These are phyloP conservation scores for Craspedostauros australis DNA, from an alignment of 108 stramenopile genomes.

Conservation along the genomic window DNA sequence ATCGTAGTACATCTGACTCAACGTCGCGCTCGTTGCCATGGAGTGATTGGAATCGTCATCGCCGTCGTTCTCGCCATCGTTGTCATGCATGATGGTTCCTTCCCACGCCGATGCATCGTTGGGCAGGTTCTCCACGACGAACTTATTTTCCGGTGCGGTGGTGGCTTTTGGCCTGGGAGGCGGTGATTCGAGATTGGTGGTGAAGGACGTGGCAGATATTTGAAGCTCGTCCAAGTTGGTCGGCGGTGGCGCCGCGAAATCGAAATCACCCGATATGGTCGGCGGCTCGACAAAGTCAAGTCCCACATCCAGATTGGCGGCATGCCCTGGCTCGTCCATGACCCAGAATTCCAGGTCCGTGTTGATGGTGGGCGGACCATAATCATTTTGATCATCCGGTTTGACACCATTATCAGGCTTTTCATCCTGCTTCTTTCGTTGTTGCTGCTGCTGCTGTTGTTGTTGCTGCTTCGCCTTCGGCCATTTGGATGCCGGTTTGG, in stretches of 20 bases:
- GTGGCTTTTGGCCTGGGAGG: too few relatives aligned
- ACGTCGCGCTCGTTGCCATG: conserved; percentile 5
- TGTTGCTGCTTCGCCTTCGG: too few relatives aligned
- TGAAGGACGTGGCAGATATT: too few relatives aligned
- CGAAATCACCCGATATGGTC: conserved; percentile 8
- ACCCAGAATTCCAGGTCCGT: conserved; percentile 36
- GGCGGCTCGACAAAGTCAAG: conserved; percentile 9
- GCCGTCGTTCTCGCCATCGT: not conserved
- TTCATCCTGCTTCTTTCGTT: too few relatives aligned
- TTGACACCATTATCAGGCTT: too few relatives aligned
- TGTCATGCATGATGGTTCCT: conserved; percentile 16
- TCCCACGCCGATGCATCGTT: conserved; percentile 14
- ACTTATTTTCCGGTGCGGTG: not conserved
- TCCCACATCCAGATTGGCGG: conserved; percentile 8
- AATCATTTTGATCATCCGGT: conserved; percentile 8
- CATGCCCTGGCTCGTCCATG: conserved; percentile 34
- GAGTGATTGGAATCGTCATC: too few relatives aligned
- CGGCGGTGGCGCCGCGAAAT: conserved; percentile 5
- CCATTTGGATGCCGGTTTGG: too few relatives aligned
- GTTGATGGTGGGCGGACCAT: conserved; percentile 28
- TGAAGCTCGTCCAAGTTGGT: not conserved
- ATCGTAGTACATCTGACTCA: conserved; percentile 27
- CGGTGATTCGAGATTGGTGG: too few relatives aligned
- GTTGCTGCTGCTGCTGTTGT: too few relatives aligned
- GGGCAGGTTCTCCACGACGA: not conserved